phyloP scores from a whole-genome alignment of 2,329 filamentous ascomycete species.

The Tolypocladium paradoxum region DNA sequence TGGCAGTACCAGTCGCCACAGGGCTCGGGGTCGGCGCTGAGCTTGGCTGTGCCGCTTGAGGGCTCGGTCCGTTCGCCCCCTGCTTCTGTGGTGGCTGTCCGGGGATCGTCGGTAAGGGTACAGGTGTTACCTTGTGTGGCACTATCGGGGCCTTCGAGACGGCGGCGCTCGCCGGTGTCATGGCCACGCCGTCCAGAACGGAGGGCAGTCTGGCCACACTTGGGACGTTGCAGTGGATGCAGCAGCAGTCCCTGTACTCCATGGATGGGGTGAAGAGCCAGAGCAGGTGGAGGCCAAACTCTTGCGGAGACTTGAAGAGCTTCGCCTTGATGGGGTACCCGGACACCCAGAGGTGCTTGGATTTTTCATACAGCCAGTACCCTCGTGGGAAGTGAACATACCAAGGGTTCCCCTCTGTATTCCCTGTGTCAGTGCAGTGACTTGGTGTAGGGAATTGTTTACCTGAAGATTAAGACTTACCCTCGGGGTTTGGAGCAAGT shows the following conservation, averaged over 20 bases:
- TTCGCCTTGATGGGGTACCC: conserved; percentile 37
- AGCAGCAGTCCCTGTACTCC: conserved; percentile 39
- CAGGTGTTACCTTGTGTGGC: conserved; percentile 22
- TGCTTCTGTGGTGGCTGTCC: conserved; percentile 22
- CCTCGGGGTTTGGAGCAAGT: conserved; percentile 27
- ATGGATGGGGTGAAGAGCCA: conserved; percentile 39
- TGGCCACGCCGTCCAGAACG: conserved; percentile 1
- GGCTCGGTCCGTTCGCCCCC: conserved; percentile 7
- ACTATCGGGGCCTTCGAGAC: conserved; percentile 1
- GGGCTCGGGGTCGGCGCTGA: background rate
- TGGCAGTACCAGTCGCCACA: background rate
- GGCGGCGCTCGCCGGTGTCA: conserved; percentile 3
- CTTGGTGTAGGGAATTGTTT: background rate
- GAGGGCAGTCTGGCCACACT: conserved; percentile 12
- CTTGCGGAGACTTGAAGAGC: conserved; percentile 40
- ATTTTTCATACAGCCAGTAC: conserved; percentile 37
- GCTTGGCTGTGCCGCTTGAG: background rate
- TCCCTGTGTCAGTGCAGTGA: conserved; percentile 3
- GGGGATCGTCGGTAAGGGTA: conserved; percentile 24
- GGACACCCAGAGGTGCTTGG: conserved; percentile 38
- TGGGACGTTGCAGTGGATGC: conserved; percentile 35
- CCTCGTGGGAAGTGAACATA: conserved; percentile 32
- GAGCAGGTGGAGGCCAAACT: conserved; percentile 40
- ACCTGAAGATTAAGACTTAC: conserved; percentile 12
- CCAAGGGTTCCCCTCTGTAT: conserved; percentile 31